phyloP scores from a whole-genome alignment of 169 alveolate genomes.

The Besnoitia besnoiti region DNA sequence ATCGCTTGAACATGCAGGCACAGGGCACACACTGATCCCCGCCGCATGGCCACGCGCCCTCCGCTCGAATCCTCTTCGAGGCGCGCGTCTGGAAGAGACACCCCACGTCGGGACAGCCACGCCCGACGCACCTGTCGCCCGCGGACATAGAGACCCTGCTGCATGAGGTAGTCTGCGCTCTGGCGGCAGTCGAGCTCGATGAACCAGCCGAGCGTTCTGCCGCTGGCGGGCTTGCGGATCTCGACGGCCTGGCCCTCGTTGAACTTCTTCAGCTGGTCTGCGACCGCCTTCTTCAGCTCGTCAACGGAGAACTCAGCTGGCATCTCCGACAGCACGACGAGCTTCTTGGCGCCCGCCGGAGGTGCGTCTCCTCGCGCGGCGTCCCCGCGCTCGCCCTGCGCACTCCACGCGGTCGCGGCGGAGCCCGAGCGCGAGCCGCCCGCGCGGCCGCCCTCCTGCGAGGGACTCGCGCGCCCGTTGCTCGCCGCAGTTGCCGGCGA shows the following conservation, averaged over 20 bases:
- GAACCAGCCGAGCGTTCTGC: slow-evolving; percentile 40
- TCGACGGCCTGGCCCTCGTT: slow-evolving; percentile 51
- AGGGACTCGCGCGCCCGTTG: background rate
- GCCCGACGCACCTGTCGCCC: slow-evolving; percentile 51
- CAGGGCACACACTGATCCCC: background rate
- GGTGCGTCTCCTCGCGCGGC: background rate
- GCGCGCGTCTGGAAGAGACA: too few relatives aligned
- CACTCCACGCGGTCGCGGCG: background rate
- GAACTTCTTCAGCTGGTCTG: slow-evolving; percentile 9
- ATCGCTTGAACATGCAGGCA: background rate
- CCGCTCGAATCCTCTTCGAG: background rate
- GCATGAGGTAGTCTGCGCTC: slow-evolving; percentile 50
- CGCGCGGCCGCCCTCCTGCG: slow-evolving; percentile 1
- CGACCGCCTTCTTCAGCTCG: slow-evolving; percentile 31
- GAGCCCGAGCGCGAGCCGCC: background rate
- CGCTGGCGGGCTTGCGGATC: slow-evolving; percentile 42
- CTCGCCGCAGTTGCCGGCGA: background rate
- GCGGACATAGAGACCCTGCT: slow-evolving; percentile 43
- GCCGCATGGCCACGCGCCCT: background rate
- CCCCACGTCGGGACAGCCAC: too few relatives aligned
- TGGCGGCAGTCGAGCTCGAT: slow-evolving; percentile 46
- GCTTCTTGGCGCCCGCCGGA: slow-evolving; percentile 12
- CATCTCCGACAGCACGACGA: slow-evolving; percentile 44
- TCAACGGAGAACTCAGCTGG: slow-evolving; percentile 31
- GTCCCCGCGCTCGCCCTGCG: slow-evolving; percentile 19